Evolutionary conservation across 208 protist species (phyloP), one percentile per base, ranked within the genome.

Genomic region (Crithidia brevicula): DNA sequence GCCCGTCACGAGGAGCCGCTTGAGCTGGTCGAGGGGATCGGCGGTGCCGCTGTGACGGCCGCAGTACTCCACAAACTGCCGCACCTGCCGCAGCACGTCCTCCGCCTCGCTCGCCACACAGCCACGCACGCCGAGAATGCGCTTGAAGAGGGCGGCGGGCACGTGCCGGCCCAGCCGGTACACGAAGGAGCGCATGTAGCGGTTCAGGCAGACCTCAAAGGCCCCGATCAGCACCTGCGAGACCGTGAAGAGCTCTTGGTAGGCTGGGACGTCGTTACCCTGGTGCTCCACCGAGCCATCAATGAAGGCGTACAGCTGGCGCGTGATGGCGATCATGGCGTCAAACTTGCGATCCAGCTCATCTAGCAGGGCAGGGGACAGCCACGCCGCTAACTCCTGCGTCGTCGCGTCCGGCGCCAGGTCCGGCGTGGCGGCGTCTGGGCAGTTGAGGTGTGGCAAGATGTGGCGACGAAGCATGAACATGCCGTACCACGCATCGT

Each of bases 231-330:
- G 77, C 46, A 94, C 79, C 73, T 99, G 95, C 15, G 98, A 99
- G 7, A 98, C 91, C 10, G 97, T 88, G 50, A 99, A 93, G 11
- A 99, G 45, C 77, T 99, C 98, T 50, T 99, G 98, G 73, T 96
- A 95, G 36, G 88, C 86, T 20, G 93, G 91, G 4, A 96, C 88
- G 83, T 99, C 99, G 52, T 93, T 86, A 51, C 98, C 98, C 60
- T 99, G 98, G 58, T 98, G 82, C 11, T 67, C 63, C 36, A 89
- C 78, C 38, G 82, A 61, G 45, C 95, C 97, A 54, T 94, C 84
- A 46, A 96, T 87, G 47, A 99, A 96, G 31, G 51, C 42, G 74
- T 97, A 99, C 25, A 99, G 90, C 83, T 99, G 98, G 33, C 95
- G 89, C n/a, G 98, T 72, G 68, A 98, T 98, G 40, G 89, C 80